Percentiles rank a stretch among this genome's conserved stretches.
Evolutionary conservation across 495 filamentous ascomycete species (phyloP).

Genomic region (Trichoderma orchidacearum): DNA sequence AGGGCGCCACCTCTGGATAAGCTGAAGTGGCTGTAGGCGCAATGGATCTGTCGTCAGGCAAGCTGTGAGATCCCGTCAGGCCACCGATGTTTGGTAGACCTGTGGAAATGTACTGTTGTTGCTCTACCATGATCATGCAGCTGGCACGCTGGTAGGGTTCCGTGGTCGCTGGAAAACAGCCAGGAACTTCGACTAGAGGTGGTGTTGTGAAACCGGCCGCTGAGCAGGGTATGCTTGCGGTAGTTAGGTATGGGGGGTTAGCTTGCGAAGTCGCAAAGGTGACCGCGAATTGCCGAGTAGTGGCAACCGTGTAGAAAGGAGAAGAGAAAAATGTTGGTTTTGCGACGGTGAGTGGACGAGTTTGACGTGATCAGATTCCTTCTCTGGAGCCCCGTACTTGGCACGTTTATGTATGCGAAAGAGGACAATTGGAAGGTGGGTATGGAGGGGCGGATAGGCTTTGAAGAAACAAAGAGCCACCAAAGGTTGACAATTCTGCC

Average conservation of each 20-base stretch:
- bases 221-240: too few species aligned
- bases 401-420: neutral
- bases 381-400: neutral
- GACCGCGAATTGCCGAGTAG: too few species aligned
- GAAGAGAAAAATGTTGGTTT: too few species aligned
- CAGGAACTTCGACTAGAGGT: neutral
- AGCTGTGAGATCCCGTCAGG: neutral
- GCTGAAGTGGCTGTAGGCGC: neutral
- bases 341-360: too few species aligned
- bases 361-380: too few species aligned
- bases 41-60: neutral
- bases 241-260: too few species aligned
- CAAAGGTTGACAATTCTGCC: neutral
- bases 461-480: neutral
- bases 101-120: neutral
- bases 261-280: too few species aligned
- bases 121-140: neutral
- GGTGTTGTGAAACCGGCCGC: neutral
- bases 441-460: neutral
- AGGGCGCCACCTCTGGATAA: neutral
- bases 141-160: neutral
- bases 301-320: too few species aligned
- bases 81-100: neutral
- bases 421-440: neutral
- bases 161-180: neutral